Evolutionary conservation across 164 flowering plant species (phyloP).

Genomic region (Litsea cubeba): DNA sequence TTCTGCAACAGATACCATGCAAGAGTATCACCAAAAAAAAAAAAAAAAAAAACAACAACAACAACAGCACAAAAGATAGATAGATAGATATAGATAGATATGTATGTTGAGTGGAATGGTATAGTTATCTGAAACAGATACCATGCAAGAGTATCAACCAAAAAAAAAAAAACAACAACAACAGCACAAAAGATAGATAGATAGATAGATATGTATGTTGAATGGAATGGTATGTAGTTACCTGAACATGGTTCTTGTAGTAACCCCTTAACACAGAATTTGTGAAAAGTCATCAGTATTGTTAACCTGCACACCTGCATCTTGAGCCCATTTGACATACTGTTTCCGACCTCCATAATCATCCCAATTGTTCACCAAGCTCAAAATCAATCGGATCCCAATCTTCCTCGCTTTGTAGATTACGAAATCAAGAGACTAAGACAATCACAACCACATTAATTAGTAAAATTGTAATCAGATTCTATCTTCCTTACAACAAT

Average conservation of each 20-base stretch:
- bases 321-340: slow-evolving; percentile 30
- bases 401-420: slow-evolving; percentile 23
- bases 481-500: too few relatives aligned
- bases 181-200: neutral
- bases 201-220: neutral
- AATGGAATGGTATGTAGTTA: slow-evolving; percentile 1
- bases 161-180: too few relatives aligned
- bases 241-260: slow-evolving; percentile 31
- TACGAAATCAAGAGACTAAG: slow-evolving; percentile 31
- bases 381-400: slow-evolving; percentile 26
- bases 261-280: slow-evolving; percentile 16
- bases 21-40: neutral
- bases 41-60: too few relatives aligned
- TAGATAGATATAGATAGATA: too few relatives aligned
- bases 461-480: neutral
- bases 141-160: neutral
- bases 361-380: slow-evolving; percentile 26
- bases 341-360: slow-evolving; percentile 32
- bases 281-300: slow-evolving; percentile 20
- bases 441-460: neutral
- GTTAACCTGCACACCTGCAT: slow-evolving; percentile 17
- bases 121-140: slow-evolving; percentile 22
- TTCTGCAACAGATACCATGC: slow-evolving; percentile 18
- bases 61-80: neutral
- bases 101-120: neutral